Evolutionary conservation across 2,329 filamentous ascomycete species (phyloP).

Genomic region (Stachybotrys elegans): DNA sequence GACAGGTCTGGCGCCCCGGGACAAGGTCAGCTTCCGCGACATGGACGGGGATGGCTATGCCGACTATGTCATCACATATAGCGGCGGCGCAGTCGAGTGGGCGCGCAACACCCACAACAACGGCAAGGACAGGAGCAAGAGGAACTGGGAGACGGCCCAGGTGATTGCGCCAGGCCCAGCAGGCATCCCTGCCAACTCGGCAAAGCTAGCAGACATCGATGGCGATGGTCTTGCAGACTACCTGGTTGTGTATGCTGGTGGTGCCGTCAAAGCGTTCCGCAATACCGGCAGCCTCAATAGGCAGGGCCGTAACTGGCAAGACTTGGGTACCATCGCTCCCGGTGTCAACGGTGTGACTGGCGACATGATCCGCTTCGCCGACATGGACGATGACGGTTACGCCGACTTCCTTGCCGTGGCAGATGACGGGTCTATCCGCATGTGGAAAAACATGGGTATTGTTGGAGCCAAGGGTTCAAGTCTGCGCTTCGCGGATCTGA

Average conservation of each 20-base stretch:
- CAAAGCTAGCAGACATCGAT: neutral
- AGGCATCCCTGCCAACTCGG: too few relatives aligned
- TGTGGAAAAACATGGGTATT: slow-evolving; percentile 11
- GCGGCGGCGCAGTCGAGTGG: slow-evolving; percentile 4
- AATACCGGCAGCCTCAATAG: slow-evolving; percentile 1
- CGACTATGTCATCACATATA: slow-evolving; percentile 10
- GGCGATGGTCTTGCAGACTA: slow-evolving; percentile 5
- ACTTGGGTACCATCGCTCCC: slow-evolving; percentile 6
- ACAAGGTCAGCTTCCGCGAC: slow-evolving; percentile 6
- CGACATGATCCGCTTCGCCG: slow-evolving; percentile 9
- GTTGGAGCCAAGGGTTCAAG: slow-evolving; percentile 5
- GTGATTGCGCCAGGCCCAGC: slow-evolving; percentile 1
- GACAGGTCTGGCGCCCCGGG: slow-evolving; percentile 3
- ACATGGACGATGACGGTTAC: slow-evolving; percentile 11
- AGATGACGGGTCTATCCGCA: slow-evolving; percentile 4
- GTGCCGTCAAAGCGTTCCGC: slow-evolving; percentile 3
- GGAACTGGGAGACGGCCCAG: slow-evolving; percentile 6
- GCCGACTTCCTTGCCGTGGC: slow-evolving; percentile 11
- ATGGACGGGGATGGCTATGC: slow-evolving; percentile 10
- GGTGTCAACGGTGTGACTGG: slow-evolving; percentile 4
- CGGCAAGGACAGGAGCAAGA: slow-evolving; percentile 6
- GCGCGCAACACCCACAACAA: slow-evolving; percentile 7
- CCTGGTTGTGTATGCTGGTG: slow-evolving; percentile 4
- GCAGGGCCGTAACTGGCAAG: slow-evolving; percentile 3
- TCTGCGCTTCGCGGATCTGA: too few relatives aligned